Conservation (phyloP, 768 basidiomycete species). For the Phaffia australis region DNA sequence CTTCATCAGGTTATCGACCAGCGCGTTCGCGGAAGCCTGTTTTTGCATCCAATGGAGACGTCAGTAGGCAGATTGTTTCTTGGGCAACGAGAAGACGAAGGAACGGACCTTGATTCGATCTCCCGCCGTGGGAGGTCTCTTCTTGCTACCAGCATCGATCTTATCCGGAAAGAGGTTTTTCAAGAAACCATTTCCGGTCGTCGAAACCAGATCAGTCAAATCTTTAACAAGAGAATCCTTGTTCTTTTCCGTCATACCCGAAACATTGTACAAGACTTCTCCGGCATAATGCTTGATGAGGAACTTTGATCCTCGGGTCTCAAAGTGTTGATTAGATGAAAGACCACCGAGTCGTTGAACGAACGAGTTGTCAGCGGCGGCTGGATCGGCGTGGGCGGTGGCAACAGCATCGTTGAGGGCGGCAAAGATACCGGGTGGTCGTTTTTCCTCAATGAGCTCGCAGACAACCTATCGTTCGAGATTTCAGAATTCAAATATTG, state of each 20-base stretch:
- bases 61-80: background rate
- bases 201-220: constrained; percentile 73
- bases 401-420: constrained; percentile 98
- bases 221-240: constrained; percentile 96
- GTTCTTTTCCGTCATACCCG: constrained; percentile 99
- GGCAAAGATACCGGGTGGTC: constrained; percentile 94
- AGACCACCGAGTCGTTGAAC: constrained; percentile 76
- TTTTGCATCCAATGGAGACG: constrained; percentile 6
- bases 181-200: constrained; percentile 71
- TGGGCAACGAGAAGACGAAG: background rate
- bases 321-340: constrained; percentile 82
- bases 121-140: constrained; percentile 91
- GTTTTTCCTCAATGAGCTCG: constrained; percentile 90
- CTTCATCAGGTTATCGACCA: constrained; percentile 93
- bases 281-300: constrained; percentile 97
- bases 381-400: constrained; percentile 92
- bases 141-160: constrained; percentile 92
- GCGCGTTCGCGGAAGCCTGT: constrained; percentile 68
- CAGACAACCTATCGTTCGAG: constrained; percentile 55
- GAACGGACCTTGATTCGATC: constrained; percentile 84
- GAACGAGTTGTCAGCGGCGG: constrained; percentile 94
- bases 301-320: constrained; percentile 86
- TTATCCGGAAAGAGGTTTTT: constrained; percentile 84
- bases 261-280: constrained; percentile 93
- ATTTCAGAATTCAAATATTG: background rate